These are phyloP conservation scores for Anisogramma anomala DNA, from an alignment of 2,329 filamentous ascomycete genomes.

Conservation along the genomic window DNA sequence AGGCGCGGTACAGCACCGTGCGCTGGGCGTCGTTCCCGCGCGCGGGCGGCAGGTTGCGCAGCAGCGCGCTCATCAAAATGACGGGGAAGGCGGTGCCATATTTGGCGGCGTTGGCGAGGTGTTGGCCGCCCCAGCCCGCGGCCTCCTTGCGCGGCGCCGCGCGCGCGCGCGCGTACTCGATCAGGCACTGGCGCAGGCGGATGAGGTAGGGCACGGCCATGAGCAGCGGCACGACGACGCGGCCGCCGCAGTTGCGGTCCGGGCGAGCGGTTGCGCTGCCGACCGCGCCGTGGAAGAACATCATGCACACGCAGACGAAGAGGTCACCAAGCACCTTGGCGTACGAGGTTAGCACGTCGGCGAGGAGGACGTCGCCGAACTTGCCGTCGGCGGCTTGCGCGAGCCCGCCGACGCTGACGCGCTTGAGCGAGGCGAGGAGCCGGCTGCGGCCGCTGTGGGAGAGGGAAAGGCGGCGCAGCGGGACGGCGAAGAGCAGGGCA, in stretches of 20 bases:
- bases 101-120: slow-evolving; percentile 87
- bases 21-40: slow-evolving; percentile 26
- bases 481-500: slow-evolving; percentile 58
- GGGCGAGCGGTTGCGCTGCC: slow-evolving; percentile 69
- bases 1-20: slow-evolving; percentile 41
- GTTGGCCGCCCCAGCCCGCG: slow-evolving; percentile 67
- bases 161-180: slow-evolving; percentile 67
- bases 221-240: slow-evolving; percentile 69
- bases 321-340: slow-evolving; percentile 84
- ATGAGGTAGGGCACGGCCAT: slow-evolving; percentile 76
- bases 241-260: slow-evolving; percentile 70
- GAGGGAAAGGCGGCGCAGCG: slow-evolving; percentile 49
- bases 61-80: slow-evolving; percentile 65
- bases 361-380: slow-evolving; percentile 86
- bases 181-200: slow-evolving; percentile 82
- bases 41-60: slow-evolving; percentile 45
- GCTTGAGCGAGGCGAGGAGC: slow-evolving; percentile 62
- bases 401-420: slow-evolving; percentile 74
- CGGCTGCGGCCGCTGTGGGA: slow-evolving; percentile 62
- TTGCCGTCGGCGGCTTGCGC: slow-evolving; percentile 81
- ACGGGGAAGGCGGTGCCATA: slow-evolving; percentile 93
- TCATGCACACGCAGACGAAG: slow-evolving; percentile 82
- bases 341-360: slow-evolving; percentile 90
- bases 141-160: slow-evolving; percentile 43
- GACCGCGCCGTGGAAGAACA: slow-evolving; percentile 52